Percentiles rank a stretch among this genome's conserved stretches.
phyloP scores from a whole-genome alignment of 805 yeast genomes.

The Teunomyces tritomae region DNA sequence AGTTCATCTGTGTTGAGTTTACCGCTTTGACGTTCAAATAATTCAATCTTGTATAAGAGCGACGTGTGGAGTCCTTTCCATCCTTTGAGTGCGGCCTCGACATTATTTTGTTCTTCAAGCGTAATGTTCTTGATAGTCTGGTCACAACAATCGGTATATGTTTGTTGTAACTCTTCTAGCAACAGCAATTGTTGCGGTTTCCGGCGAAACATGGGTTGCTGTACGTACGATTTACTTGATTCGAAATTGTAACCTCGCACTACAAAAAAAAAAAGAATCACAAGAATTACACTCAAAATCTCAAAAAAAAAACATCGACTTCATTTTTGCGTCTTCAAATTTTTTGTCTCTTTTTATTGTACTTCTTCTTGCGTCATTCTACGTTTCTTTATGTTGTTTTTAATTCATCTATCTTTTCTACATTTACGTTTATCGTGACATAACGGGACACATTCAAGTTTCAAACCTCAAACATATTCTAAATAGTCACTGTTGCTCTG shows the following conservation, averaged over 20 bases:
- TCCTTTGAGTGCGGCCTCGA: conserved; percentile 60
- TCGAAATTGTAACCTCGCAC: background rate
- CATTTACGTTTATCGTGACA: conserved; percentile 32
- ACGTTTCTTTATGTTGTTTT: background rate
- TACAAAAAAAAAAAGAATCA: background rate
- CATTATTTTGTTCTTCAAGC: conserved; percentile 53
- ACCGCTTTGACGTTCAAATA: conserved; percentile 42
- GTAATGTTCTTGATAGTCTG: conserved; percentile 55
- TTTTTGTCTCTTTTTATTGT: background rate
- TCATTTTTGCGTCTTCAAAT: background rate
- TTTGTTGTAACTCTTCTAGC: conserved; percentile 54
- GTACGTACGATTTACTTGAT: background rate
- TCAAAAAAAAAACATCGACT: background rate
- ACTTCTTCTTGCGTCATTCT: background rate
- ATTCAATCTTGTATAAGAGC: conserved; percentile 54
- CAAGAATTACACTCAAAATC: background rate
- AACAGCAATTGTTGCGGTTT: conserved; percentile 53
- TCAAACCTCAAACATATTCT: conserved; percentile 38
- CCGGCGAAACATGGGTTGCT: conserved; percentile 39
- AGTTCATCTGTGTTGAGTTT: conserved; percentile 26
- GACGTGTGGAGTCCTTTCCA: conserved; percentile 73
- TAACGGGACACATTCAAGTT: conserved; percentile 45
- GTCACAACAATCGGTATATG: conserved; percentile 63
- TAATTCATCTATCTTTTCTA: background rate
- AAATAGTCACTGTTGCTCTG: conserved; percentile 38